phyloP scores from a whole-genome alignment of 345 rosid genomes.

The Populus pruinosa region DNA sequence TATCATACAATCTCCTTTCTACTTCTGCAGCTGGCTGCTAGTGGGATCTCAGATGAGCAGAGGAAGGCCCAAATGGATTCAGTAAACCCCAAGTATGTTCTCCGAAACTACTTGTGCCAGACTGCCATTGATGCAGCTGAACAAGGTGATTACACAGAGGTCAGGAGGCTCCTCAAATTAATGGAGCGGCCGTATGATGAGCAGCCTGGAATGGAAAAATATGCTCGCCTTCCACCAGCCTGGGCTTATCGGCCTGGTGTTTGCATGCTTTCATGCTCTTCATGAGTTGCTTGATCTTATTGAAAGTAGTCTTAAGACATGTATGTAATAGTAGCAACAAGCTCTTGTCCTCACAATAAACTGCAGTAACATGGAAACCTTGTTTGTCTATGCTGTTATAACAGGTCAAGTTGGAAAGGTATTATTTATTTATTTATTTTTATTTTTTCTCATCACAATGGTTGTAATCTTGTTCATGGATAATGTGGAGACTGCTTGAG shows the following conservation, averaged over 20 bases:
- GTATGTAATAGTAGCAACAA: constrained; percentile 17
- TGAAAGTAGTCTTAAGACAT: not conserved
- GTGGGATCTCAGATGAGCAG: constrained; percentile 69
- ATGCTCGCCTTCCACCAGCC: constrained; percentile 92
- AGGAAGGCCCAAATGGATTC: constrained; percentile 80
- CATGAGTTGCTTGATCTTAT: constrained; percentile 33
- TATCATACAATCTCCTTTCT: not conserved
- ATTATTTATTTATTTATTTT: constrained; percentile 6
- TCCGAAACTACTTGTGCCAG: constrained; percentile 91
- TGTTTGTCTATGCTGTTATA: not conserved
- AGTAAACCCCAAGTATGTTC: constrained; percentile 79
- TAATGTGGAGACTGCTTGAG: no score
- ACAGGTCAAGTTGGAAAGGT: constrained; percentile 7
- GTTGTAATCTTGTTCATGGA: no score
- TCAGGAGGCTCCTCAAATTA: constrained; percentile 65
- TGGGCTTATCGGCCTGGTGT: constrained; percentile 99
- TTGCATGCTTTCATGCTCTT: constrained; percentile 96
- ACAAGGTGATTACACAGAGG: constrained; percentile 77
- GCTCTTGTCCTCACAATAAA: constrained; percentile 2
- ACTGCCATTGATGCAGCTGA: constrained; percentile 93
- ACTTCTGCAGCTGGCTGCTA: constrained; percentile 49
- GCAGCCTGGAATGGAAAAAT: constrained; percentile 95
- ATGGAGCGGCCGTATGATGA: constrained; percentile 81
- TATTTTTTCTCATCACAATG: not conserved
- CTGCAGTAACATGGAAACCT: constrained; percentile 10